Evolutionary conservation across 768 basidiomycete species (phyloP).

Genomic region (Phaeotremella skinneri): DNA sequence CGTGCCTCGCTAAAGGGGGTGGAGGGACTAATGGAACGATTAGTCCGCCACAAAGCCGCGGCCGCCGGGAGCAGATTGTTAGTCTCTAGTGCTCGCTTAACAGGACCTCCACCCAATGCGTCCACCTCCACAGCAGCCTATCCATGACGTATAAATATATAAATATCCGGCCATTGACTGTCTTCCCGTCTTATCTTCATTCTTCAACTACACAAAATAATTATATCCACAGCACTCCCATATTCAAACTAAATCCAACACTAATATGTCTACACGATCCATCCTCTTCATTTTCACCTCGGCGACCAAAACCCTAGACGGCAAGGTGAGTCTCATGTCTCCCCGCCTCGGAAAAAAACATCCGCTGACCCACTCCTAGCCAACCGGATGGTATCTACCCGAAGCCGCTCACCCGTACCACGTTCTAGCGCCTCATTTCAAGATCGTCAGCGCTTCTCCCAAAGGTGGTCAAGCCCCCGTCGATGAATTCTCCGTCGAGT

Average conservation of each 20-base stretch:
- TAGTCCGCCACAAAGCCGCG: background rate
- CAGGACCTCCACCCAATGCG: background rate
- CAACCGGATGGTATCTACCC: conserved; percentile 69
- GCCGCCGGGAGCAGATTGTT: background rate
- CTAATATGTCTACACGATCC: conserved; percentile 25
- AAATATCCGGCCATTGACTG: background rate
- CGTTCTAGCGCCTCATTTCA: conserved; percentile 56
- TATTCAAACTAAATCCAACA: background rate
- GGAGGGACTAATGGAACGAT: too few relatives aligned
- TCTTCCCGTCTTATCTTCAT: background rate
- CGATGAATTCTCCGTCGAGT: conserved; percentile 57
- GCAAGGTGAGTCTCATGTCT: conserved; percentile 24
- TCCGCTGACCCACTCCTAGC: conserved; percentile 2
- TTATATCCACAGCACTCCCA: too few relatives aligned
- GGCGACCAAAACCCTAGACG: conserved; percentile 58
- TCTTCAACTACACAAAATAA: too few relatives aligned
- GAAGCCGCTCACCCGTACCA: conserved; percentile 75
- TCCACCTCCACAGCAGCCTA: background rate
- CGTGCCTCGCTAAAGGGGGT: too few relatives aligned
- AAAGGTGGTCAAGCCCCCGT: conserved; percentile 68
- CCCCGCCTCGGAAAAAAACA: background rate
- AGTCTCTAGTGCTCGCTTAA: background rate
- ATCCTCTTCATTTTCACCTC: conserved; percentile 77
- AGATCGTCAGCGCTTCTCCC: conserved; percentile 64
- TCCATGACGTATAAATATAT: background rate